These are phyloP conservation scores for Platanus orientalis DNA, from an alignment of 164 flowering plant genomes.

Conservation along the genomic window DNA sequence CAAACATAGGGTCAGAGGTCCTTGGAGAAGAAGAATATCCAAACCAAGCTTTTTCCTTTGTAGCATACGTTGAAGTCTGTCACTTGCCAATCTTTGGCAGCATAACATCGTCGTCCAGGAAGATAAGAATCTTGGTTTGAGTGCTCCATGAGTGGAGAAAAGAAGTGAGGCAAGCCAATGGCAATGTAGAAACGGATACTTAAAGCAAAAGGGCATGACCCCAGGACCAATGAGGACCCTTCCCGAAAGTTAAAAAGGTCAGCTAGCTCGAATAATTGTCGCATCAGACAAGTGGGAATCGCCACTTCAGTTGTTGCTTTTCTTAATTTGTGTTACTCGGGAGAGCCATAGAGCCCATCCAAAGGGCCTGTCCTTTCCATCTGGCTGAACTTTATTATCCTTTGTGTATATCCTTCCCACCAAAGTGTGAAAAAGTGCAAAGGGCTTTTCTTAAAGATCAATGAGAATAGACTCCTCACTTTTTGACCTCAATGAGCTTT, in stretches of 20 bases:
- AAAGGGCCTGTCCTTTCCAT: background rate
- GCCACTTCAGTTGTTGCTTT: too few relatives aligned
- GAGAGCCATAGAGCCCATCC: background rate
- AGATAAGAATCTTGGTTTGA: conserved; percentile 5
- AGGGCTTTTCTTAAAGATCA: conserved; percentile 10
- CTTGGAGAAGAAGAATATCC: too few relatives aligned
- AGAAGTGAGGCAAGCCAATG: background rate
- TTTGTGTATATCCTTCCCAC: background rate
- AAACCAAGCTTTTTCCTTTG: background rate
- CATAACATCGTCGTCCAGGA: conserved; percentile 4
- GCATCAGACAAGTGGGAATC: background rate
- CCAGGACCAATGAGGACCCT: background rate
- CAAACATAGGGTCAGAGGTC: background rate
- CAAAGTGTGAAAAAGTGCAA: background rate
- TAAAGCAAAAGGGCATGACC: conserved; percentile 4
- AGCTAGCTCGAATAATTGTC: background rate
- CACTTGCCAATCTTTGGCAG: background rate
- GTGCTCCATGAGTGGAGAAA: conserved; percentile 5
- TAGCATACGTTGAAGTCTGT: background rate
- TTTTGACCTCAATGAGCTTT: background rate
- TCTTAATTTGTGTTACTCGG: too few relatives aligned
- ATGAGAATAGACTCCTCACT: background rate
- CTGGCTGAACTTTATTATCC: conserved; percentile 13
- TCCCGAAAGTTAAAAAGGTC: background rate
- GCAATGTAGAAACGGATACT: conserved; percentile 1